Conservation (phyloP, 495 filamentous ascomycete genomes). For the Halenospora varia region DNA sequence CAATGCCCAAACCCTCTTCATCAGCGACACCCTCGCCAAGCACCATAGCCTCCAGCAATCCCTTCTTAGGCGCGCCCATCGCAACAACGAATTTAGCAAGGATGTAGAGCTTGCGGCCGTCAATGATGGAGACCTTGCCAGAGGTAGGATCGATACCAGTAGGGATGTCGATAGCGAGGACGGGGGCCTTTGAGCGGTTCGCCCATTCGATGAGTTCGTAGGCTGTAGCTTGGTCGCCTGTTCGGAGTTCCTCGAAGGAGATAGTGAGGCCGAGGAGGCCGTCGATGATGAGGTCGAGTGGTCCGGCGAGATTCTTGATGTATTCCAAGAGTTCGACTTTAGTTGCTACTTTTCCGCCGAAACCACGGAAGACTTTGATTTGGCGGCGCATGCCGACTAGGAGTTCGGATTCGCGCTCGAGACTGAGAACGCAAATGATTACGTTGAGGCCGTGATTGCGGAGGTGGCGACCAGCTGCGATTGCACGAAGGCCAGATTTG, state of each 20-base stretch:
- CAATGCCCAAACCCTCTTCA: conserved; percentile 28
- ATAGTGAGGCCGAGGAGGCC: conserved; percentile 80
- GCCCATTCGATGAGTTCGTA: conserved; percentile 84
- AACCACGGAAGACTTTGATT: conserved; percentile 69
- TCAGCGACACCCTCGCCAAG: conserved; percentile 51
- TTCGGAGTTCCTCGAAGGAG: conserved; percentile 76
- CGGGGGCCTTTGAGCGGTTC: conserved; percentile 71
- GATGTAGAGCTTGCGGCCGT: conserved; percentile 69
- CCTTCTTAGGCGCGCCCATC: conserved; percentile 79
- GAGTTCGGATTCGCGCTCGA: conserved; percentile 69
- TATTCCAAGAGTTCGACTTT: conserved; percentile 51
- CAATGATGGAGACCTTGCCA: conserved; percentile 55
- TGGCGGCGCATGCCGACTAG: conserved; percentile 72
- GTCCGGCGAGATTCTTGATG: conserved; percentile 28
- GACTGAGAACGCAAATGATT: conserved; percentile 76
- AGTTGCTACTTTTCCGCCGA: conserved; percentile 64
- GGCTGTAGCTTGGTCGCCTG: conserved; percentile 75
- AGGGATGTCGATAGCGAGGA: conserved; percentile 82
- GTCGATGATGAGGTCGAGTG: conserved; percentile 81
- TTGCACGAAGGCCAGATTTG: conserved; percentile 74
- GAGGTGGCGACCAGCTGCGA: conserved; percentile 83
- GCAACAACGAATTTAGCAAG: conserved; percentile 73
- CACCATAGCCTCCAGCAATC: conserved; percentile 67
- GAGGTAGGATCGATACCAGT: conserved; percentile 77
- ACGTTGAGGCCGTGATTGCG: conserved; percentile 74